A percentile compares a stretch with the other conserved stretches of the same genome.
Conservation (phyloP, 2,329 filamentous ascomycete species). For the Xylariaceae sp. region DNA sequence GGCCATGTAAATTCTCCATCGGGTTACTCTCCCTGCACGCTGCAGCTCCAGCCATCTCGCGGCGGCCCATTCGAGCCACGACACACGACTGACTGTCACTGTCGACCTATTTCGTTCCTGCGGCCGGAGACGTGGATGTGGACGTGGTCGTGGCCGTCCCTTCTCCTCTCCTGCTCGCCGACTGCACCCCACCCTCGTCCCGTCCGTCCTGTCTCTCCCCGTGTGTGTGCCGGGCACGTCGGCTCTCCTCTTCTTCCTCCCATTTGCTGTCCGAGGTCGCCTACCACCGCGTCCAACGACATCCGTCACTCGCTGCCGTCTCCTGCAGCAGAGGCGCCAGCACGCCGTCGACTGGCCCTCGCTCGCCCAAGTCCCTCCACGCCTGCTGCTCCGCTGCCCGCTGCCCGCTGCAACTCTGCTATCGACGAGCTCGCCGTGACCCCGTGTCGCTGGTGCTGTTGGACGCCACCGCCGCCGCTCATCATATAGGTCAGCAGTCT, state of each 20-base stretch:
- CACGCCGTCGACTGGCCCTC: constrained; percentile 24
- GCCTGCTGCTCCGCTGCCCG: constrained; percentile 24
- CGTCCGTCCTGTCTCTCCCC: constrained; percentile 1
- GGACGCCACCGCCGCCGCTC: constrained; percentile 26
- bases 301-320: constrained; percentile 25
- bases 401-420: constrained; percentile 26
- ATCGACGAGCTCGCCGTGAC: constrained; percentile 15
- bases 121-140: too few species aligned
- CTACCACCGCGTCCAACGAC: too few species aligned
- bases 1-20: constrained; percentile 26
- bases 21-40: constrained; percentile 26
- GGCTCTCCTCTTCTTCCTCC: too few species aligned
- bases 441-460: constrained; percentile 24
- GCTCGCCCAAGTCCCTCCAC: constrained; percentile 22
- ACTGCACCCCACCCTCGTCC: constrained; percentile 7
- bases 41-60: constrained; percentile 26
- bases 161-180: constrained; percentile 19
- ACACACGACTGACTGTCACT: constrained; percentile 17
- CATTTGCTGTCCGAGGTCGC: constrained; percentile 6
- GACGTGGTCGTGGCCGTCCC: constrained; percentile 27
- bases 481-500: constrained; percentile 29
- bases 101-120: too few species aligned
- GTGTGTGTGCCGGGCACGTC: too few species aligned
- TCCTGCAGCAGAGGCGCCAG: constrained; percentile 20
- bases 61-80: constrained; percentile 30